A percentile compares a stretch with the other conserved stretches of the same genome.
Conservation (phyloP, 2,329 filamentous ascomycete species). For the Aspergillus unguis region DNA sequence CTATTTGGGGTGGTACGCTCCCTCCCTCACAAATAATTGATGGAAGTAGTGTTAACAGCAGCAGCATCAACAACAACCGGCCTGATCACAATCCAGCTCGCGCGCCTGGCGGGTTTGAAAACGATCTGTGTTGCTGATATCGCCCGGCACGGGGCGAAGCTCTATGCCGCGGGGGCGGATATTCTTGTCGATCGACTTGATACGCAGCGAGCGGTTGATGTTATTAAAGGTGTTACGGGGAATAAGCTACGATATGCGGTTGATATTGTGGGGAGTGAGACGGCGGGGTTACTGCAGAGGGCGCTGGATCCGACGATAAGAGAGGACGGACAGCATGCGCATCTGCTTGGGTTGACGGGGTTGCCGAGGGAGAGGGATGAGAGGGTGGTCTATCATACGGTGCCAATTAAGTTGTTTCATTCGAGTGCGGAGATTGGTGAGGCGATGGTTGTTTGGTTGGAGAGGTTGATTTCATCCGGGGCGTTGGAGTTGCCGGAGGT, state of each 20-base stretch:
- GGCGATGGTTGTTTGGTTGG: constrained; percentile 63
- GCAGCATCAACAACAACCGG: constrained; percentile 66
- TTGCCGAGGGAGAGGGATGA: constrained; percentile 57
- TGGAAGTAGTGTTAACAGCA: constrained; percentile 1
- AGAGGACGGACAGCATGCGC: constrained; percentile 36
- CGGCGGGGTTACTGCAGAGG: constrained; percentile 57
- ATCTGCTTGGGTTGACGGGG: constrained; percentile 66
- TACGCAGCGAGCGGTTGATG: constrained; percentile 60
- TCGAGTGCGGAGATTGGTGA: constrained; percentile 63
- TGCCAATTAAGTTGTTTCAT: constrained; percentile 75
- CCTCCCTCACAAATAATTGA: not conserved
- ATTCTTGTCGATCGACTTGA: constrained; percentile 68
- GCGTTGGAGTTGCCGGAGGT: constrained; percentile 61
- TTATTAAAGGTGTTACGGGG: constrained; percentile 59
- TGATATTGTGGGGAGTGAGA: constrained; percentile 65
- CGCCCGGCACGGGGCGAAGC: constrained; percentile 61
- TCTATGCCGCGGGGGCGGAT: constrained; percentile 56
- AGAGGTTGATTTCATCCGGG: constrained; percentile 57
- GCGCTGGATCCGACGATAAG: constrained; percentile 40
- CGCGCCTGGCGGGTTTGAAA: constrained; percentile 61
- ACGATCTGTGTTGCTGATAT: constrained; percentile 66
- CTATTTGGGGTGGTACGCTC: constrained; percentile 66
- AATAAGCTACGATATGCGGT: constrained; percentile 63
- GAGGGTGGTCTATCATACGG: constrained; percentile 56
- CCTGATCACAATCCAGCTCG: constrained; percentile 64